Base-by-base conservation (phyloP, 2,329 filamentous ascomycete genomes). In the Nemania sp. region DNA sequence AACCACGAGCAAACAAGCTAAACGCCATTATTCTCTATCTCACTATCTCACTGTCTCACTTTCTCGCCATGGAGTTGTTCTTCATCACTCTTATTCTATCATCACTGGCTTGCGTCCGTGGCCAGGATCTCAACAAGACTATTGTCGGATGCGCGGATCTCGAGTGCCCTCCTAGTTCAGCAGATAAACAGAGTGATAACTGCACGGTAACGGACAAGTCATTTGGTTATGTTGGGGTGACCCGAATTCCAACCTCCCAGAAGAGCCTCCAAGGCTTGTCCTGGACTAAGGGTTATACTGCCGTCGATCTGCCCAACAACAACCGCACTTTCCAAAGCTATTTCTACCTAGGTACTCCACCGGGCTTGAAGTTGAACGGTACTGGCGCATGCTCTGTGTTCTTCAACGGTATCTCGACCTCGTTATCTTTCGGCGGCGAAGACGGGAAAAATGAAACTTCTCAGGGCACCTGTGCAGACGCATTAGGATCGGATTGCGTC, bases 131-230 rank as follows among this genome's bases (percentile, higher is more conserved):
- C 12, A 59, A 58, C 28, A 30, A 49, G 15, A 65, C 60, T 3
- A 65, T 66, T 23, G 60, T 65, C 17, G 63, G 64, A 12, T 66
- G 64, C 54, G 53, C 44, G 5, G 63, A 63, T 2, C 22, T 66
- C 2, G 62, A 51, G 3, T 66, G 64, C 11, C 64, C 64, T 12
- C 17, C 59, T 1, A 51, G 47, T 50, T 41, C 24, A 23, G 17
- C 44, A 12, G 58, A 54, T 34, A 52, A 4, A 9, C 45, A 33
- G 5, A 55, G 56, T 14, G 64, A 64, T 50, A 56, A 66, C 30
- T 66, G 62, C 52, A 60, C 59, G 1, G 46, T 66, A 4, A 57
- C 52, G 1, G 54, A 58, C 40, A 57, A 49, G 17, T 64, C 64
- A 2, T 66, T 59, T 39, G 4, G 54, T 11, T 48, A 31, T 36